Percentiles rank a stretch among this genome's conserved stretches.
These are phyloP conservation scores for Arthrobotrys entomopaga DNA, from an alignment of 2,329 filamentous ascomycete genomes.

Conservation along the genomic window DNA sequence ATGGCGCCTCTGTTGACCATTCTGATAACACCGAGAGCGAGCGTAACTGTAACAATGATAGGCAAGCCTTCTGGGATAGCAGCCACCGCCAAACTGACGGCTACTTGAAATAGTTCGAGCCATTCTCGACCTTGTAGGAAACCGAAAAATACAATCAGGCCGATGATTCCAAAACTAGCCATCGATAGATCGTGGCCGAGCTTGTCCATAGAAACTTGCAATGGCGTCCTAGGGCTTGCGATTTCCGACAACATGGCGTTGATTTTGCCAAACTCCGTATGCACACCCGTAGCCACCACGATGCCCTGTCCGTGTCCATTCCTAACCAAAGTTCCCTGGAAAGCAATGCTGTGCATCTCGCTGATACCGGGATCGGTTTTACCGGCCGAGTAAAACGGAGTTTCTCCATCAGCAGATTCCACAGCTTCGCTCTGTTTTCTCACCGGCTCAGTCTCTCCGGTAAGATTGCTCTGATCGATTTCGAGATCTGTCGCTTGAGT, in stretches of 20 bases:
- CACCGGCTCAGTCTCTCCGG: slow-evolving; percentile 94
- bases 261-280: slow-evolving; percentile 96
- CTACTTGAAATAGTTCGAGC: slow-evolving; percentile 96
- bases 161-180: slow-evolving; percentile 94
- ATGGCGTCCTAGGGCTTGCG: slow-evolving; percentile 90
- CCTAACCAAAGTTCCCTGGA: slow-evolving; percentile 96
- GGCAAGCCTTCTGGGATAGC: slow-evolving; percentile 95
- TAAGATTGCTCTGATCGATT: slow-evolving; percentile 96
- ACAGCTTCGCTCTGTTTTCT: slow-evolving; percentile 68
- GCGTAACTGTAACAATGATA: slow-evolving; percentile 96
- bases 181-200: slow-evolving; percentile 95
- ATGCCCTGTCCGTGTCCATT: slow-evolving; percentile 95
- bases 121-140: slow-evolving; percentile 88
- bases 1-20: slow-evolving; percentile 97
- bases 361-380: slow-evolving; percentile 75
- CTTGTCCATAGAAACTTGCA: slow-evolving; percentile 97
- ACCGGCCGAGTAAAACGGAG: slow-evolving; percentile 62
- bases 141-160: slow-evolving; percentile 88
- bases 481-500: slow-evolving; percentile 88
- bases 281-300: slow-evolving; percentile 93
- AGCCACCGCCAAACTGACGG: slow-evolving; percentile 93
- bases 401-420: slow-evolving; percentile 67
- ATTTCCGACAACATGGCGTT: slow-evolving; percentile 93
- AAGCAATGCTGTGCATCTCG: slow-evolving; percentile 88
- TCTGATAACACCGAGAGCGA: slow-evolving; percentile 91